Conservation (phyloP, 2,329 filamentous ascomycete species). For the Fusarium sp. region DNA sequence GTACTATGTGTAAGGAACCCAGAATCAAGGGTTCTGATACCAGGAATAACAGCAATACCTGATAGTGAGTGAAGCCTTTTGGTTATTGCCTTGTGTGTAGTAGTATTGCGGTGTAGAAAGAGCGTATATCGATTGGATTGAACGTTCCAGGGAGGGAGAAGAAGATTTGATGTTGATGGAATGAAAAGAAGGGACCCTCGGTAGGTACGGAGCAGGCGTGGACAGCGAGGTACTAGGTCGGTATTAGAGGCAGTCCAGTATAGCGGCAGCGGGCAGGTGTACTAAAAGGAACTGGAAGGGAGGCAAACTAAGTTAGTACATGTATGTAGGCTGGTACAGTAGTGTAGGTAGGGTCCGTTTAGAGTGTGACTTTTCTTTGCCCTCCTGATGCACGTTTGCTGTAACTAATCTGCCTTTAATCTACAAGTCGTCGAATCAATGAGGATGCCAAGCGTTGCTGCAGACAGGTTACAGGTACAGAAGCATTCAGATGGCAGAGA, state of each 20-base stretch:
- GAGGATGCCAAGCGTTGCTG: neutral
- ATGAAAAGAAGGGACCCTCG: neutral
- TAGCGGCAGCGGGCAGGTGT: conserved; percentile 10
- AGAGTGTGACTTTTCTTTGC: conserved; percentile 10
- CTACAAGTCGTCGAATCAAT: conserved; percentile 26
- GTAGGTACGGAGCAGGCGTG: neutral
- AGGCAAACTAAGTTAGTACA: conserved; percentile 2
- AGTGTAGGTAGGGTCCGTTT: conserved; percentile 2
- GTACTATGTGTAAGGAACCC: conserved; percentile 3
- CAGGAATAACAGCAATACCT: conserved; percentile 9
- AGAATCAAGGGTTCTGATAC: conserved; percentile 6
- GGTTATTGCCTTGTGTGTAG: neutral
- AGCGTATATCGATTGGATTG: conserved; percentile 2
- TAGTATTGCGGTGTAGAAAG: neutral
- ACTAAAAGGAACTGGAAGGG: conserved; percentile 9
- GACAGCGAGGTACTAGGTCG: neutral
- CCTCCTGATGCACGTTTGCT: neutral
- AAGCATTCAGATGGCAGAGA: conserved; percentile 6
- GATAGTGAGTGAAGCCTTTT: neutral
- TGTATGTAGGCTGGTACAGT: neutral
- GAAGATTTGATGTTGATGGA: conserved; percentile 14
- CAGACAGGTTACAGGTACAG: conserved; percentile 6
- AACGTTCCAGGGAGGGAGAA: conserved; percentile 8
- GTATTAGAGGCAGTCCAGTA: conserved; percentile 12
- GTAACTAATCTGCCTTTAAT: neutral